Percentiles rank a stretch among this genome's conserved stretches.
These are phyloP conservation scores for Phytophthora sp. DNA, from an alignment of 352 stramenopile species.

Conservation along the genomic window DNA sequence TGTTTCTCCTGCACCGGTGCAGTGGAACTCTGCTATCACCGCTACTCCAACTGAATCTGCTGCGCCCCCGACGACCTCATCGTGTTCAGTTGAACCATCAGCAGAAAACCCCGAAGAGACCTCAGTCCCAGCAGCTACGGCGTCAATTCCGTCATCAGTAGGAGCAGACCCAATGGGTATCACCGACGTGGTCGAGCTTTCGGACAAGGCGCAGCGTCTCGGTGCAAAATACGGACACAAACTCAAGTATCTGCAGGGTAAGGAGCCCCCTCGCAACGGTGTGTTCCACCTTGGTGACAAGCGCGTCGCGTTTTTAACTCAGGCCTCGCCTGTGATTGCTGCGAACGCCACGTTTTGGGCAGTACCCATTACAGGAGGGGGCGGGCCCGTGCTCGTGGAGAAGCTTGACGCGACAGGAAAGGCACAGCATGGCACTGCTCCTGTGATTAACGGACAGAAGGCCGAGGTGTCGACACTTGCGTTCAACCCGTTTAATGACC, in stretches of 20 bases:
- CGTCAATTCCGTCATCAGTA: constrained; percentile 4
- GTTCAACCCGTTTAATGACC: constrained; percentile 65
- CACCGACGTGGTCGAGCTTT: constrained; percentile 44
- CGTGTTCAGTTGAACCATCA: constrained; percentile 1
- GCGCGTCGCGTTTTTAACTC: constrained; percentile 44
- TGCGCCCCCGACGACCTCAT: not conserved
- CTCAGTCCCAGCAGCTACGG: constrained; percentile 2
- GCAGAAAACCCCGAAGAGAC: constrained; percentile 20
- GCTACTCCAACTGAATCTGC: not conserved
- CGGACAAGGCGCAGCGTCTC: constrained; percentile 70
- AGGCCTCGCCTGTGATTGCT: constrained; percentile 52
- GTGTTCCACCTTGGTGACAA: constrained; percentile 63
- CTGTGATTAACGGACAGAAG: constrained; percentile 74
- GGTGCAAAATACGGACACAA: constrained; percentile 79
- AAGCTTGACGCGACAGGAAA: constrained; percentile 51
- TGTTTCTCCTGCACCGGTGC: constrained; percentile 1
- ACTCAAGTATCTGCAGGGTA: constrained; percentile 82
- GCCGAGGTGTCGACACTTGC: constrained; percentile 63
- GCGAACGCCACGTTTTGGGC: constrained; percentile 70
- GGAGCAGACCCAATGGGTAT: not conserved
- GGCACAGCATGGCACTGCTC: constrained; percentile 42
- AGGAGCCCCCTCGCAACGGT: constrained; percentile 60
- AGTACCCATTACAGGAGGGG: constrained; percentile 56
- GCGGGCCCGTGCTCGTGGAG: constrained; percentile 71
- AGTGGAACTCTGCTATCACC: constrained; percentile 13